Base-by-base conservation (phyloP, 192 early-diverging fungal species). In the Podila minutissima region DNA sequence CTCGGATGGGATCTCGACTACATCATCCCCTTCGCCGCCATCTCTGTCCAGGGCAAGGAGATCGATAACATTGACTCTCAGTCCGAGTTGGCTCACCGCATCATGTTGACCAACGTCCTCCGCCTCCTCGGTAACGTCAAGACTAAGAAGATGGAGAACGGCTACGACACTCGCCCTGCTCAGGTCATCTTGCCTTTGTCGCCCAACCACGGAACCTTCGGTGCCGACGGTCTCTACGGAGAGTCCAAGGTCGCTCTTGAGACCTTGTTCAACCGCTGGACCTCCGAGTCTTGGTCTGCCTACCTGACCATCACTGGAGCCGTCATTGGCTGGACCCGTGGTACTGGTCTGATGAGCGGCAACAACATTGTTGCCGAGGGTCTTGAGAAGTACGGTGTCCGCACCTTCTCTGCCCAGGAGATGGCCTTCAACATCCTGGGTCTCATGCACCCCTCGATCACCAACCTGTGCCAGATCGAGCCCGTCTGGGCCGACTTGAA, bases 281-380 rank as follows among this genome's bases (percentile, higher is more conserved):
- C 93, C 62, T 91, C 95, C 41, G 97, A 98, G 84, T 86, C 84
- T 55, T 98, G 97, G 97, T 87, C 91, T 59, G 83, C 87, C 63
- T 97, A 97, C 87, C 74, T 98, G 60, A 89, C 93, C 37, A 91
- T 98, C 55, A 86, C 95, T 50, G 97, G 96, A 66, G 95, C 96
- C 41, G 94, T 95, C 28, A 98, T 98, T 82, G 97, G 97, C 20
- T 98, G 97, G 97, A 98, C 97, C 53, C 92, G 97, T 82, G 95
- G 97, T 64, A 98, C 97, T 33, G 95, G 95, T 37, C 88, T 98
- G 79, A 98, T 98, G 97, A 89, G 88, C 28, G 86, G 88, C 70
- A 98, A 97, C 86, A 96, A 98, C 82, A 86, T 94, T 49, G 91
- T 96, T 62, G 94, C 96, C 32, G 91, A 96, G 74, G 92, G 94